Base-by-base conservation (phyloP, 2,329 filamentous ascomycete species). In the Pleomassaria siparia region DNA sequence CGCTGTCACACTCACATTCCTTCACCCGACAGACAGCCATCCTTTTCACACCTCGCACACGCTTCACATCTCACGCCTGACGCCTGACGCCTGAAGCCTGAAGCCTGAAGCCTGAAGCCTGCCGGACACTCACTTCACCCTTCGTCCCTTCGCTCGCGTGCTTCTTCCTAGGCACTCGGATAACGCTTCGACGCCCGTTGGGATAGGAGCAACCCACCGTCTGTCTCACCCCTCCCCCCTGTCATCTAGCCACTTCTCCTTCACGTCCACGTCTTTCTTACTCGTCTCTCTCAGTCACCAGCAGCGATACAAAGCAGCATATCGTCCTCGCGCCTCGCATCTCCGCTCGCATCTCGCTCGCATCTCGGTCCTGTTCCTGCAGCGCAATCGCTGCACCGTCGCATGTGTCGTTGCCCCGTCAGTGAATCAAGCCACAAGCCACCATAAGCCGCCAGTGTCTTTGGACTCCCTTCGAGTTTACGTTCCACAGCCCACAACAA, bases 401-500 rank as follows among this genome's bases (percentile, higher is more conserved):
- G 20, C 22, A 12, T 11, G 22, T 53, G 47, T 47, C 44, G 60
- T 67, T 66, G 59, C 56, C 62, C 62, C 49, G 56, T 57, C 58
- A 37, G 18, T 37, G 9, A n/a, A 58, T 50, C 53, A 42, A 29
- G 41, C 46, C 55, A 50, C 54, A 56, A 47, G n/a, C n/a, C n/a
- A n/a, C n/a, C n/a, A n/a, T n/a, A n/a, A n/a, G n/a, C n/a, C n/a
- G n/a, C n/a, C n/a, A n/a, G 43, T 46, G 53, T 54, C 50, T 39
- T 43, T 58, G 55, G 52, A 59, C 62, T 64, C 63, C 49, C 32
- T 42, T 39, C 43, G 43, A n/a, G n/a, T n/a, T 55, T 64, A 60
- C 64, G 58, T 64, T 60, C 64, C 62, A 55, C 60, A 51, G 47
- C 48, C 44, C 20, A 58, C 58, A 51, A 54, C 63, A 63, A 60